Base-by-base conservation (phyloP, 2,329 filamentous ascomycete species). In the Xylaria sp. region DNA sequence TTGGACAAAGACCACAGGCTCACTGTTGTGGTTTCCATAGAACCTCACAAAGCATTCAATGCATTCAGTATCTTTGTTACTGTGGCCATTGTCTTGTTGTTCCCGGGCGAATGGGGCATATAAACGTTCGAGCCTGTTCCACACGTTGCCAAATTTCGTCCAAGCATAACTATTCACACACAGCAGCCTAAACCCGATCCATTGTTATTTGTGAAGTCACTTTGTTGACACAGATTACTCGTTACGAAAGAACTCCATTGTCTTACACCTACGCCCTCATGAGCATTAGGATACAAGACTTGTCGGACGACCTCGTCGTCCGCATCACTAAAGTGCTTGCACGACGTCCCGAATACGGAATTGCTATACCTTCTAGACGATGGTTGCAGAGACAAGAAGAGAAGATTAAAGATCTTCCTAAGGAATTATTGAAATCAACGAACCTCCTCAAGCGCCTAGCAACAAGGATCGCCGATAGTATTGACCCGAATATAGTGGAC, bases 341-440 rank as follows among this genome's bases (percentile, higher is more conserved):
- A 66, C 80, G 83, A 40, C 78, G 79, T 6, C 76, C 77, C 1
- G 73, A 77, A 49, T 77, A 79, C 56, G 73, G 74, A 48, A 71
- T 77, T 53, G 74, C 74, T 7, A 70, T 73, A 13, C 80, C 81
- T 6, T 77, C 81, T 5, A 62, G 70, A 33, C 68, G 72, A 53
- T 84, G 83, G 83, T 75, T 82, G 0, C 48, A 57, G 2, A 72
- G 75, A 3, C 83, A 85, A 64, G 72, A 78, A 48, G 64, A 75
- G 56, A 71, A 76, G 49, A 61, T 76, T 3, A 73, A 77, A 42
- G 23, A 67, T 26, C 76, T 80, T 2, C 74, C 77, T 2, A 69
- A 69, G 42, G 71, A 74, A 31, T 42, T 79, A n/a, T 67, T 75
- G 6, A 71, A 70, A 3, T 70, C 80, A 1, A 75, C 73, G 11